Base-by-base conservation (phyloP, 176 grass and related monocot genomes). In the Bromus sterilis region DNA sequence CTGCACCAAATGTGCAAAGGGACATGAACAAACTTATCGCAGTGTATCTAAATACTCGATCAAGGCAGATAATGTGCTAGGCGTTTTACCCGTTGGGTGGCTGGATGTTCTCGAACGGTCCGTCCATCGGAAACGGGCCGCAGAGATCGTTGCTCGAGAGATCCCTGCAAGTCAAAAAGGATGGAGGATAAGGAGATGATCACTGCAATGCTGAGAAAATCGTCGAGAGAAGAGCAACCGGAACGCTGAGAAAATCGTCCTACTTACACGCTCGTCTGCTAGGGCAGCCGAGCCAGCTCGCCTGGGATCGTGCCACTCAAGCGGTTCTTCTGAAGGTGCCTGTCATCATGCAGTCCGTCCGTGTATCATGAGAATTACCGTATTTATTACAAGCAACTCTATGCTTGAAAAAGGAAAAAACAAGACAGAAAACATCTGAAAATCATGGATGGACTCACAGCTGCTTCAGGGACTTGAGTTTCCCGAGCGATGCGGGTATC, bases 401-500 rank as follows among this genome's bases (percentile, higher is more conserved):
- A 57, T 25, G 23, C 23, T 10, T 57, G 6, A 57, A 10, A 23
- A 56, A n/a, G n/a, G n/a, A n/a, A 57, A 57, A n/a, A 56, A 56
- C 9, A 11, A 6, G n/a, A 25, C 3, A 8, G 3, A 9, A 28
- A 63, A 30, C 12, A 29, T 26, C 9, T 18, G 61, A 18, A 34
- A 21, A 35, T 21, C 62, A 76, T 18, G 18, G n/a, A n/a, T n/a
- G n/a, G 48, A 59, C 86, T 91, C 74, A 97, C 94, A 93, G 39
- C 74, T 89, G 56, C 26, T 21, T n/a, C 3, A 97, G 84, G 11
- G 73, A 74, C 75, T 87, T 93, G 4, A 97, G 77, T 39, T 84
- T 86, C 81, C 86, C 94, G 23, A 97, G 56, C 7, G 94, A 82
- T 63, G 53, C 30, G 6, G 94, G 88, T 11, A 97, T 76, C 39